phyloP scores from a whole-genome alignment of 768 basidiomycete species.

The Xerocomus spinulosus region DNA sequence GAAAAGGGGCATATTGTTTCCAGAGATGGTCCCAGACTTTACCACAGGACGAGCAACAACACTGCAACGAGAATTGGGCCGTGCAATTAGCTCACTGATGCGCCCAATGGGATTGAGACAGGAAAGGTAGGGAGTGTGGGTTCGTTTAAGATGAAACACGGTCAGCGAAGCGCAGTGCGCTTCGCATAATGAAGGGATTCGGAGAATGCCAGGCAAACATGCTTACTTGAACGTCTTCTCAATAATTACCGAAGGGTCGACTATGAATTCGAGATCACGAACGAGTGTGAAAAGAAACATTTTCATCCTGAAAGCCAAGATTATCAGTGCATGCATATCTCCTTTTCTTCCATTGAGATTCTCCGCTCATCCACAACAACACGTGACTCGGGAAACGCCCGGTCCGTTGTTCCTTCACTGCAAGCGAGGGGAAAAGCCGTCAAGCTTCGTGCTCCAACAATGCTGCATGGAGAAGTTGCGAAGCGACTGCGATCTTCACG shows the following conservation, averaged over 20 bases:
- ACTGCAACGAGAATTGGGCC: slow-evolving; percentile 25
- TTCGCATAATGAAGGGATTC: slow-evolving; percentile 21
- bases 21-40: slow-evolving; percentile 47
- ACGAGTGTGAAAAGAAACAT: slow-evolving; percentile 55
- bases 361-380: slow-evolving; percentile 1
- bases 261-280: slow-evolving; percentile 51
- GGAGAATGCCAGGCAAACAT: slow-evolving; percentile 14
- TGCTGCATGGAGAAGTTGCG: slow-evolving; percentile 4
- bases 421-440: slow-evolving; percentile 8
- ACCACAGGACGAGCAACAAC: slow-evolving; percentile 56
- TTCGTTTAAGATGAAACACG: slow-evolving; percentile 18
- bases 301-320: slow-evolving; percentile 48
- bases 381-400: slow-evolving; percentile 9
- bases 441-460: slow-evolving; percentile 2
- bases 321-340: slow-evolving; percentile 11
- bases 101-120: slow-evolving; percentile 6
- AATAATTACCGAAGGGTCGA: slow-evolving; percentile 48
- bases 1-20: slow-evolving; percentile 59
- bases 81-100: slow-evolving; percentile 15
- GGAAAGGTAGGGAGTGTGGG: slow-evolving; percentile 1
- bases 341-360: not conserved
- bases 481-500: slow-evolving; percentile 7
- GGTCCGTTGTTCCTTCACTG: slow-evolving; percentile 1
- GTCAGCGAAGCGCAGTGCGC: slow-evolving; percentile 11
- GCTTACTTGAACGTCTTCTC: slow-evolving; percentile 63